phyloP scores from a whole-genome alignment of 2,329 filamentous ascomycete genomes.

The Sporothrix brasiliensis region DNA sequence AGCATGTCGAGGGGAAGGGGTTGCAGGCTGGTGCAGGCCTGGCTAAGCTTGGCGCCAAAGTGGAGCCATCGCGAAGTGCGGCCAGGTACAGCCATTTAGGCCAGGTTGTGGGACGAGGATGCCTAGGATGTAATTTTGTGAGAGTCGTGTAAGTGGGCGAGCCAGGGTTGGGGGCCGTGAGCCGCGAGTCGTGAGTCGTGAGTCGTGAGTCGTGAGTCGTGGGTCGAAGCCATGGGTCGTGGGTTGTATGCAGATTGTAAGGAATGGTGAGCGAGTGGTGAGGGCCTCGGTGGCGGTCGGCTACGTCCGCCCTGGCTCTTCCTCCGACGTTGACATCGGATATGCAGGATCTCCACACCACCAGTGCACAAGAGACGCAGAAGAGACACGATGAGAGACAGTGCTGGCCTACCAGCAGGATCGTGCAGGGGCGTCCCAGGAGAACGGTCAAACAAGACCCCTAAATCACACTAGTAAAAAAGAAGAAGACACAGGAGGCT shows the following conservation, averaged over 20 bases:
- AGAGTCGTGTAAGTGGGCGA: slow-evolving; percentile 20
- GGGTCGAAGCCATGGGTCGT: no score
- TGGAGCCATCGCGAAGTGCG: slow-evolving; percentile 19
- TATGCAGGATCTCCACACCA: not conserved
- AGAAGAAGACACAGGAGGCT: slow-evolving; percentile 1
- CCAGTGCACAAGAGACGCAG: not conserved
- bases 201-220: not conserved
- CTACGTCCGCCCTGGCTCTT: not conserved
- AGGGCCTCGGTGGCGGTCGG: not conserved
- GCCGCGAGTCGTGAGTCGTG: not conserved
- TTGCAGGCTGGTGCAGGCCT: slow-evolving; percentile 20
- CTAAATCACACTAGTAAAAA: slow-evolving; percentile 21
- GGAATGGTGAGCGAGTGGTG: no score
- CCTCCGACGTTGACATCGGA: no score
- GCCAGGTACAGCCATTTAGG: not conserved
- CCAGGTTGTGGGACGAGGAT: not conserved
- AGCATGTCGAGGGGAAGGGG: slow-evolving; percentile 26
- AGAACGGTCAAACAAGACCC: not conserved
- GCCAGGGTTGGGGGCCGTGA: not conserved
- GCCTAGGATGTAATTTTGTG: not conserved
- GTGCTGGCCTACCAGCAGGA: slow-evolving; percentile 19
- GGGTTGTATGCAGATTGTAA: not conserved
- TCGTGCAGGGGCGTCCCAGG: slow-evolving; percentile 16
- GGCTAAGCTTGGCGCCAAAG: slow-evolving; percentile 29
- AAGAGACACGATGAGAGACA: slow-evolving; percentile 18